Evolutionary conservation across 257 asterid genomes (phyloP), one percentile per base, ranked within the genome.

Genomic region (Lithospermum erythrorhizon): DNA sequence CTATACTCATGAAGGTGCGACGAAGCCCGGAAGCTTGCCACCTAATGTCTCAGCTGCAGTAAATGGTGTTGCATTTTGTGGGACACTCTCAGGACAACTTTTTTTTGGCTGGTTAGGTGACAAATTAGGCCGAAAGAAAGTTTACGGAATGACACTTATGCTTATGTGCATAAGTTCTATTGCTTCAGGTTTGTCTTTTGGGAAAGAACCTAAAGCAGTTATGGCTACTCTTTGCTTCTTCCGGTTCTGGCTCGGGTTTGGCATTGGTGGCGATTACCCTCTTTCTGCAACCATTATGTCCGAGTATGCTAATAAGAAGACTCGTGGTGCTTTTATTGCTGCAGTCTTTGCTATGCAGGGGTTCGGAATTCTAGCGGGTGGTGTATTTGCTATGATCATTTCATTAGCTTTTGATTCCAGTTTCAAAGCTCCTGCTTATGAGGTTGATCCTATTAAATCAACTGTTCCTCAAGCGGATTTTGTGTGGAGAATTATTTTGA

Each of bases 221-320:
- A 75, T 83, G 81, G 52, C 79, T 4, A 83, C 87, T 2, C 81
- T 83, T 4, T 83, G 90, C 18, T 83, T 83, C 75, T 83, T 83
- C 63, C 55, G 87, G 16, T 83, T 83, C 63, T 83, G 85, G 90
- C 85, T 83, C 5, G 90, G 90, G 2, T 77, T 83, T 29, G 90
- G 90, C 0, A 78, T 83, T 4, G 90, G 90, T 10, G 86, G 90
- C 0, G 90, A 83, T 27, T 83, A 83, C 58, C 90, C 86, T 0
- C 81, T 83, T 41, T 83, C 90, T n/a, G 90, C 90, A 15, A 83
- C 90, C 22, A 83, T 83, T 66, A 83, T 83, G 90, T 80, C 90
- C 1, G 90, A 83, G 61, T 83, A 83, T 18, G 49, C 49, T 41
- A 41, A 41, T 41, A 41, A 41, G 49, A 41, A 41, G 49, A 41